Evolutionary conservation across 2,329 filamentous ascomycete species (phyloP), one percentile per base, ranked within the genome.

Genomic region (Colletotrichum simmondsii): DNA sequence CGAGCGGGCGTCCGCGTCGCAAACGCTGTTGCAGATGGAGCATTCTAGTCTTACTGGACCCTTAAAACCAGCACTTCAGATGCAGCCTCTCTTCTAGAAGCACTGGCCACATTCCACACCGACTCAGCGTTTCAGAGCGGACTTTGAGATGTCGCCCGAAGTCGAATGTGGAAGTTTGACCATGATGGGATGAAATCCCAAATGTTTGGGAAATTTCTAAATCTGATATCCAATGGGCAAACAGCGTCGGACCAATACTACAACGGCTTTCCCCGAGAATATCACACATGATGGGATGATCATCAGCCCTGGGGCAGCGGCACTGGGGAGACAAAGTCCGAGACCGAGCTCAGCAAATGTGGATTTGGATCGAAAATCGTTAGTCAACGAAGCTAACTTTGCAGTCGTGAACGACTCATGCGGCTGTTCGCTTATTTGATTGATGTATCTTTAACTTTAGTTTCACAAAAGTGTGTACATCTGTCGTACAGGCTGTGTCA

Each of bases 401-500:
- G 22, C 22, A 28, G 28, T 7, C 46, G 6, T 10, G 19, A 24
- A n/a, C 14, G 5, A 26, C 4, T 14, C n/a, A 2, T 53, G 11
- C 4, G 22, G 24, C 24, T 26, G 32, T 42, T 42, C 22, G 32
- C 32, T 42, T 37, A 37, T 32, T 22, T 11, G 35, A 11, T 16
- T 42, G 52, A 35, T 19, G 26, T 24, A 7, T 16, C 4, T 56
- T n/a, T 35, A 24, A 28, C 22, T 30, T 52, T 53, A n/a, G 19
- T 49, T 59, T 65, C 11, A 30, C 19, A 22, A 60, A 42, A 22
- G 30, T n/a, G 5, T 35, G 14, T 10, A 28, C 24, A 3, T 42
- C 8, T 32, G 19, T 42, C 54, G 22, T 56, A 24, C 16, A 19
- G 37, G 62, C 54, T 54, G 42, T 63, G 26, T 73, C 71, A 73